These are phyloP conservation scores for Glycine tomentella DNA, from an alignment of 306 rosid species.

Conservation along the genomic window DNA sequence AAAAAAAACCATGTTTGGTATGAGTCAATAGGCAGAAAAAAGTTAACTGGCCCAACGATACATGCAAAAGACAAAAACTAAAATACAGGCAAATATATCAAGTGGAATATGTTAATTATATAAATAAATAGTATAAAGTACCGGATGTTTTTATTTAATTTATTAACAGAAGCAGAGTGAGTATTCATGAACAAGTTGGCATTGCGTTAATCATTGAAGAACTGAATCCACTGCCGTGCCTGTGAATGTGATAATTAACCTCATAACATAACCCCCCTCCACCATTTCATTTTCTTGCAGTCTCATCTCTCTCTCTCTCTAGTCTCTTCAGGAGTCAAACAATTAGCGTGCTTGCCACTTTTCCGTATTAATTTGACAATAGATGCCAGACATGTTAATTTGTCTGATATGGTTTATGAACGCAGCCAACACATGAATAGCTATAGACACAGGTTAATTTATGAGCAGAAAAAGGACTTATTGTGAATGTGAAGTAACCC, in stretches of 20 bases:
- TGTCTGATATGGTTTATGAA: slow-evolving; percentile 22
- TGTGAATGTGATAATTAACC: background rate
- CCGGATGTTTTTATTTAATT: background rate
- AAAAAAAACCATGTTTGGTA: background rate
- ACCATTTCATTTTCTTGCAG: background rate
- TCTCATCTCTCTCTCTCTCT: slow-evolving; percentile 6
- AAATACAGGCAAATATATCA: background rate
- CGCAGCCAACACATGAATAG: background rate
- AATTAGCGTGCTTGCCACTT: background rate
- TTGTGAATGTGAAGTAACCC: slow-evolving; percentile 4
- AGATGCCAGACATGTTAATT: slow-evolving; percentile 25
- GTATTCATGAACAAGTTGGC: slow-evolving; percentile 36
- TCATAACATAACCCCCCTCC: background rate
- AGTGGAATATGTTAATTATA: slow-evolving; percentile 10
- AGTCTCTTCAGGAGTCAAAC: background rate
- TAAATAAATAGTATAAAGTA: background rate
- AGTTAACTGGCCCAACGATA: background rate
- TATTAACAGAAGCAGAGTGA: slow-evolving; percentile 27
- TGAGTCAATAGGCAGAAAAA: background rate
- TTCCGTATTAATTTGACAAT: slow-evolving; percentile 13
- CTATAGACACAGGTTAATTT: background rate
- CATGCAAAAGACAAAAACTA: slow-evolving; percentile 36
- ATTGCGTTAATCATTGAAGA: slow-evolving; percentile 41
- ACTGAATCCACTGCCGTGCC: slow-evolving; percentile 30
- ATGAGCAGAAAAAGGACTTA: slow-evolving; percentile 13